Evolutionary conservation across 2,329 filamentous ascomycete species (phyloP).

Genomic region (Endocalyx cinctus): DNA sequence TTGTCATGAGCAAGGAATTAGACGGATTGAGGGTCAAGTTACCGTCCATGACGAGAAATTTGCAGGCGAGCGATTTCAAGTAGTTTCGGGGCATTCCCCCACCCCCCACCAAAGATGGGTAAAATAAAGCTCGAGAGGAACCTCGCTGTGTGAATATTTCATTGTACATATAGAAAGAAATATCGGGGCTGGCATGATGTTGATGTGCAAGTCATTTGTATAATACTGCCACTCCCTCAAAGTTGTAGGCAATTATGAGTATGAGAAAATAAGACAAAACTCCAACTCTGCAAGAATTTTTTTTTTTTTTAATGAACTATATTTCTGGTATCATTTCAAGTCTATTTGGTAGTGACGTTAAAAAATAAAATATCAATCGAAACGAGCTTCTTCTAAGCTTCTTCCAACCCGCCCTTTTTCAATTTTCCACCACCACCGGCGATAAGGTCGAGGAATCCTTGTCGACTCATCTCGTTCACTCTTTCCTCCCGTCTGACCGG

Average conservation of each 20-base stretch:
- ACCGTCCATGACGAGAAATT: slow-evolving; percentile 89
- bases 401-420: slow-evolving; percentile 56
- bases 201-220: slow-evolving; percentile 16
- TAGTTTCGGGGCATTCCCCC: too few relatives aligned
- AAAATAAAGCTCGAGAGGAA: background rate
- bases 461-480: slow-evolving; percentile 93
- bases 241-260: slow-evolving; percentile 6
- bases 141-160: background rate
- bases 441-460: slow-evolving; percentile 93
- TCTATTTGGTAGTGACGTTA: too few relatives aligned
- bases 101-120: too few relatives aligned
- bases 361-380: too few relatives aligned
- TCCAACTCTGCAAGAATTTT: too few relatives aligned
- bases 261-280: too few relatives aligned
- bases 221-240: slow-evolving; percentile 12
- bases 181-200: too few relatives aligned
- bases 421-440: slow-evolving; percentile 55
- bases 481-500: slow-evolving; percentile 78
- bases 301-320: too few relatives aligned
- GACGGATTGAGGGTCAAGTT: slow-evolving; percentile 82
- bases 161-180: too few relatives aligned
- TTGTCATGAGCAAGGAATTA: slow-evolving; percentile 84
- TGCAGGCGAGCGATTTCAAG: slow-evolving; percentile 98
- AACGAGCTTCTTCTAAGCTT: slow-evolving; percentile 43
- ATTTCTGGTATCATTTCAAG: too few relatives aligned